Conservation (phyloP, 1,284 basidiomycete species). For the Wallemia ichthyophaga region DNA sequence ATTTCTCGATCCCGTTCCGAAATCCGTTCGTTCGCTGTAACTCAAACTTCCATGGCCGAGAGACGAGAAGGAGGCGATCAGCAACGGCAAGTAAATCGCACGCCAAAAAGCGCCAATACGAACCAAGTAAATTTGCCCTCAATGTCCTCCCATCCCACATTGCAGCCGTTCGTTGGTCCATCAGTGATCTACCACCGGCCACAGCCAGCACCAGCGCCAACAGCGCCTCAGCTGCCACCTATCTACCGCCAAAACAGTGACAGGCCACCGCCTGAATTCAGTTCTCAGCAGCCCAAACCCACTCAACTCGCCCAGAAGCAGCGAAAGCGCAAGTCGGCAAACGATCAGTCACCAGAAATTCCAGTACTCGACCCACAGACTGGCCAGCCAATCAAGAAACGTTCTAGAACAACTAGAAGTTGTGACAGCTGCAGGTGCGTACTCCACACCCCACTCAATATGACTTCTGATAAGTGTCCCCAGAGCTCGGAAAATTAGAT, state of each 20-base stretch:
- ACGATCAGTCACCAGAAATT: not conserved
- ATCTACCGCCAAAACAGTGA: not conserved
- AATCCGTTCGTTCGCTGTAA: too few species aligned
- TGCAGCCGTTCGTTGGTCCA: not conserved
- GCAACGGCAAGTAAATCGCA: too few species aligned
- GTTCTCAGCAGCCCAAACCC: not conserved
- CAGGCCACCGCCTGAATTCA: not conserved
- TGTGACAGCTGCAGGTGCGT: not conserved
- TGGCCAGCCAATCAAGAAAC: not conserved
- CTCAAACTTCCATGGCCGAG: too few species aligned
- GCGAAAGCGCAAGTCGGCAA: not conserved
- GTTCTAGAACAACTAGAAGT: not conserved
- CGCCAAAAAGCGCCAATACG: too few species aligned
- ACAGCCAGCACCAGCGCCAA: not conserved
- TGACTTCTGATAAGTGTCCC: not conserved
- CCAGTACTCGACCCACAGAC: not conserved
- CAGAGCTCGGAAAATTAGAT: not conserved
- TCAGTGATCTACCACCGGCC: not conserved
- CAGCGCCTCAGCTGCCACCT: not conserved
- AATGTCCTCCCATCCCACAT: not conserved
- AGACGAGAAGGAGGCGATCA: too few species aligned
- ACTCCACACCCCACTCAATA: not conserved
- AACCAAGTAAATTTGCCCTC: too few species aligned
- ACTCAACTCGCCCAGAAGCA: not conserved
- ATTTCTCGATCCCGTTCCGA: too few species aligned